Base-by-base conservation (phyloP, 2,329 filamentous ascomycete species). In the Thelonectria discophora region DNA sequence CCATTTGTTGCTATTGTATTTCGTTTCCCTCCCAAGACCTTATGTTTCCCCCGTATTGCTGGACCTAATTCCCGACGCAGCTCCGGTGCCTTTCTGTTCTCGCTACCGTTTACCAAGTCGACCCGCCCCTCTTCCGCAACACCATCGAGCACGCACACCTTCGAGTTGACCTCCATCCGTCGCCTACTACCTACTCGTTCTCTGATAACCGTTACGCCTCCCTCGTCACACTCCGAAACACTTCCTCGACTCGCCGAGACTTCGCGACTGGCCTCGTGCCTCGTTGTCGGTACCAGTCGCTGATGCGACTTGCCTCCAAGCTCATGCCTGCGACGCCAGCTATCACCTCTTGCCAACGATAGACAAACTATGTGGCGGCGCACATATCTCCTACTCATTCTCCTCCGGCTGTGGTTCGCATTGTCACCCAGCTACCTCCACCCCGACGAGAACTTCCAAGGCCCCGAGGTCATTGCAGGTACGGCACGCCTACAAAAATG, bases 401-500 rank as follows among this genome's bases (percentile, higher is more conserved):
- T 95, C 69, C 87, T 97, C 73, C 90, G 95, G 78, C 85, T 98
- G 74, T 98, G 94, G 86, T 94, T 98, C 77, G 94, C 95, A 63
- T 81, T 98, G 67, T 94, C 91, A 65, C 92, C 95, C 61, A 98
- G 94, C 83, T 99, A 99, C 78, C 87, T 99, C 48, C 95, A 99
- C 77, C 95, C 95, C 5, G 95, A 99, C 81, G 95, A 99, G 84
- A 95, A 98, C 82, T 99, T 99, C 74, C 95, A 99, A 80, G 95
- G 95, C 37, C 95, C 95, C 15, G 95, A 99, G 82, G 90, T 98
- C 67, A 95, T 98, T 74, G 94, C 94, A 73, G 94, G 94, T 97
- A 87, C 69, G n/a, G 89, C 80, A 10, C 30, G 10, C 34, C 48
- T 61, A 61, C 59, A 37, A 13, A 46, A 43, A 40, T 48, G 57